Evolutionary conservation across 306 rosid genomes (phyloP).

Genomic region (Benincasa hispida): DNA sequence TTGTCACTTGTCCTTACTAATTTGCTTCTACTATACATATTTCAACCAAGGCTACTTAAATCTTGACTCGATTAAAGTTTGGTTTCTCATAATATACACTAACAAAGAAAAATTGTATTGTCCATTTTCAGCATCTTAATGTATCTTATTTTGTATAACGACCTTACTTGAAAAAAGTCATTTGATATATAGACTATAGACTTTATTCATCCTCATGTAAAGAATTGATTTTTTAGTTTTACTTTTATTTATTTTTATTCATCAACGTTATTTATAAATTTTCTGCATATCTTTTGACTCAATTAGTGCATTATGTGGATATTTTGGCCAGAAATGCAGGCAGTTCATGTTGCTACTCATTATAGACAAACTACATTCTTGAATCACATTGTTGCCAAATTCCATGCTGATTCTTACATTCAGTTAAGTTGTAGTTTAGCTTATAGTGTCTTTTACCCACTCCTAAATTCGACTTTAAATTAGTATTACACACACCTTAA

Average conservation of each 20-base stretch:
- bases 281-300: neutral
- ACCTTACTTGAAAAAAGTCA: neutral
- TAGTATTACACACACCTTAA: too few relatives aligned
- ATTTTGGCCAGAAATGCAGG: conserved; percentile 36
- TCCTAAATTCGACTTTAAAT: too few relatives aligned
- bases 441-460: too few relatives aligned
- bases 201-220: neutral
- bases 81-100: neutral
- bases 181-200: neutral
- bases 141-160: neutral
- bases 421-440: too few relatives aligned
- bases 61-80: neutral
- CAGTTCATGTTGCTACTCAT: conserved; percentile 89
- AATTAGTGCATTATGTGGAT: neutral
- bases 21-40: too few relatives aligned
- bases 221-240: neutral
- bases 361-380: conserved; percentile 87
- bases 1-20: too few relatives aligned
- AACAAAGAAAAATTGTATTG: neutral
- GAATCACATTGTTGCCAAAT: conserved; percentile 67
- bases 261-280: neutral
- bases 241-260: neutral
- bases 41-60: too few relatives aligned
- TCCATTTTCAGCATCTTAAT: neutral
- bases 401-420: conserved; percentile 77